Percentiles rank a stretch among this genome's conserved stretches.
Conservation (phyloP, 164 flowering plant species). For the Piper betle region DNA sequence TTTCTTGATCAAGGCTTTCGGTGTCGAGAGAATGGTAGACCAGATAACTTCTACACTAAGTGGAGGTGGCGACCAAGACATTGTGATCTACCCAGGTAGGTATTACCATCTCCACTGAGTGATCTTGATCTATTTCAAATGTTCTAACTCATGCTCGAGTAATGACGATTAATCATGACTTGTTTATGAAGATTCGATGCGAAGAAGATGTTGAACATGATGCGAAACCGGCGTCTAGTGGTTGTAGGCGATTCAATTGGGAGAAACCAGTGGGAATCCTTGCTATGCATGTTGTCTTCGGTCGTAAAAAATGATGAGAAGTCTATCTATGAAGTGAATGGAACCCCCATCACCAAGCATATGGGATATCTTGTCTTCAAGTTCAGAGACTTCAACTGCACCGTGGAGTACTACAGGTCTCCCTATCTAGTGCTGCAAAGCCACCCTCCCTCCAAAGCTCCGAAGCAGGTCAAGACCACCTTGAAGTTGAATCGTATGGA, state of each 20-base stretch:
- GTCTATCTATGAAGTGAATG: constrained; percentile 57
- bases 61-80: constrained; percentile 67
- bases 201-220: constrained; percentile 36
- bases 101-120: background rate
- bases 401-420: constrained; percentile 56
- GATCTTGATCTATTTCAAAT: background rate
- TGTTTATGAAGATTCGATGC: constrained; percentile 50
- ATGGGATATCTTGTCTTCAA: constrained; percentile 53
- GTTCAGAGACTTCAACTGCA: constrained; percentile 56
- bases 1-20: constrained; percentile 61
- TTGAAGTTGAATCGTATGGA: constrained; percentile 46
- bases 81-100: constrained; percentile 68
- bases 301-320: constrained; percentile 24
- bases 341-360: constrained; percentile 67
- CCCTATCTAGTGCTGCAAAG: constrained; percentile 44
- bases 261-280: constrained; percentile 82
- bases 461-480: constrained; percentile 21
- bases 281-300: constrained; percentile 59
- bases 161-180: background rate
- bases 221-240: constrained; percentile 65
- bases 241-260: constrained; percentile 86
- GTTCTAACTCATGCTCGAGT: background rate
- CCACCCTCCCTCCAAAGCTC: constrained; percentile 25
- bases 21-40: constrained; percentile 62
- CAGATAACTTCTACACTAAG: constrained; percentile 64